Evolutionary conservation across 106 monocot species (phyloP), one percentile per base, ranked within the genome.

Genomic region (Triglochin maritima): DNA sequence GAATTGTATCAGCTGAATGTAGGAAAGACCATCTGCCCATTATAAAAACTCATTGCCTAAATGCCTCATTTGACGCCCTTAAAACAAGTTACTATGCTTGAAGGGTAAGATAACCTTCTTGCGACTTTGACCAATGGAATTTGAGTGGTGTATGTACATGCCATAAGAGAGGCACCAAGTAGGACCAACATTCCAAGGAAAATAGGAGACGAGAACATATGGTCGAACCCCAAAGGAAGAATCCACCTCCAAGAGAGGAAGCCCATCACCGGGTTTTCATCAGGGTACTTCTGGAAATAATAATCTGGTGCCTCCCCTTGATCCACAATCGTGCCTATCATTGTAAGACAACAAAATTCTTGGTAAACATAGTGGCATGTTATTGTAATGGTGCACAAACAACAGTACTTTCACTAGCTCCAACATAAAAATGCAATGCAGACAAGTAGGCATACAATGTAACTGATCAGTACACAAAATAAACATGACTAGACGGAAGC

Each of bases 141-240:
- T 72, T 98, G 96, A 12, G 91, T 98, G 4, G 96, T 98, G 72
- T 88, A 91, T 71, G 91, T 98, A 70, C 96, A 98, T 10, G 96
- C 87, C 96, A 98, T 91, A 7, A 98, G 86, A 0, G 96, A 98
- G n/a, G 86, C 76, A 11, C 88, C 96, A 13, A 98, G 88, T 17
- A 98, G 85, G 42, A 80, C 68, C 62, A 91, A 60, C 84, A 98
- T 82, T 59, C 86, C 87, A 7, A 98, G 69, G 67, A 98, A 98
- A 9, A 98, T 78, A 8, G 96, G 96, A 42, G 96, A 98, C 16
- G 86, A 71, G 74, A 85, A 91, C 91, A 98, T 98, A 72, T 98
- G 96, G 66, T 98, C 96, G 56, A 98, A 98, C 17, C 96, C 91
- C 67, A 87, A 88, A 8, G 66, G 65, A 56, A 98, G 80, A 60